Conservation (phyloP, 2,329 filamentous ascomycete species). For the Elsinoe fawcettii region DNA sequence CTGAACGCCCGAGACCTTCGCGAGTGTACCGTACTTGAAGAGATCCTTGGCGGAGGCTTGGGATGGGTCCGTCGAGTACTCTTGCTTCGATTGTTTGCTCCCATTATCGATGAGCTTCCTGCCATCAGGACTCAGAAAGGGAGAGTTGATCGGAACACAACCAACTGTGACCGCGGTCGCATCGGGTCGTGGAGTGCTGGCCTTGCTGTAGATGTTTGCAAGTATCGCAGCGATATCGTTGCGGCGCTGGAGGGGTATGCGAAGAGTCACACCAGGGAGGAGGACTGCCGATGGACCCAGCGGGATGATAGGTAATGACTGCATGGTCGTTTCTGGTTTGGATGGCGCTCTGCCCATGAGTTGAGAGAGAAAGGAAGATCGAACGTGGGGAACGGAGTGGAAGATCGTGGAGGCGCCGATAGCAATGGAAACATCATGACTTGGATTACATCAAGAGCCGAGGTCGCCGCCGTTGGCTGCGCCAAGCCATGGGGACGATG, state of each 20-base stretch:
- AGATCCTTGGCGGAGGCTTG: conserved; percentile 52
- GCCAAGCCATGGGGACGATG: neutral
- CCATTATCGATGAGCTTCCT: conserved; percentile 65
- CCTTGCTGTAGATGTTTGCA: conserved; percentile 72
- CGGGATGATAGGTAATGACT: conserved; percentile 64
- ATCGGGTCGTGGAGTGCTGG: conserved; percentile 55
- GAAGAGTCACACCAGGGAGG: conserved; percentile 75
- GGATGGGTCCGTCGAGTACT: conserved; percentile 48
- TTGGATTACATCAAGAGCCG: conserved; percentile 10
- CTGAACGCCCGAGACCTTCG: conserved; percentile 43
- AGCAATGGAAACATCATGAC: conserved; percentile 5
- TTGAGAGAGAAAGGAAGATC: neutral
- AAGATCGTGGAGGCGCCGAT: conserved; percentile 4
- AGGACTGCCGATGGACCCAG: conserved; percentile 74
- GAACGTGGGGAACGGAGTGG: neutral
- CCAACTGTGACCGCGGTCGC: conserved; percentile 68
- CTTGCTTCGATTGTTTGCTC: conserved; percentile 33
- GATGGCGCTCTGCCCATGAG: conserved; percentile 15
- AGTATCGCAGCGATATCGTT: conserved; percentile 84
- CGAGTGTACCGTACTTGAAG: conserved; percentile 71
- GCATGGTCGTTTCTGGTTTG: conserved; percentile 6
- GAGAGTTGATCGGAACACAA: conserved; percentile 77
- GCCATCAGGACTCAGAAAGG: conserved; percentile 64
- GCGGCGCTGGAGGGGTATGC: conserved; percentile 74
- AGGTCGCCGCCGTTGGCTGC: conserved; percentile 1